Evolutionary conservation across 371 early-diverging fungal genomes (phyloP).

Genomic region (Mortierella sp.): DNA sequence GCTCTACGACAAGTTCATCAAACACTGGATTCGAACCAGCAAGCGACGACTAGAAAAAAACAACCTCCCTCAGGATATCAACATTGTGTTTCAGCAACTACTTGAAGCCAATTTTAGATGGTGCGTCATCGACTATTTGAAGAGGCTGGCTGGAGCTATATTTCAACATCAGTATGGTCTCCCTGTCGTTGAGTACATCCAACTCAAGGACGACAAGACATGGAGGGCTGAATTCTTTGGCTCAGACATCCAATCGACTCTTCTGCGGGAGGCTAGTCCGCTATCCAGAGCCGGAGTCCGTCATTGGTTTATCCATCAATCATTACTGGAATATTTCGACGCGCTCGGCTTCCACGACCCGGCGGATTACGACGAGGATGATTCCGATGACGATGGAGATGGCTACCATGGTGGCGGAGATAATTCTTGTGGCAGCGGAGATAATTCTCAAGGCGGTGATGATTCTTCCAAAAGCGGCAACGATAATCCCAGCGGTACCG

Average conservation of each 20-base stretch:
- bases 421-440: neutral
- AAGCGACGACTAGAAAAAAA: neutral
- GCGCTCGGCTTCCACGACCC: neutral
- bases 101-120: neutral
- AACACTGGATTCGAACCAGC: neutral
- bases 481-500: neutral
- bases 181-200: neutral
- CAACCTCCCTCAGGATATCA: neutral
- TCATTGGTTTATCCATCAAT: constrained; percentile 2
- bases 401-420: neutral
- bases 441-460: neutral
- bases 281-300: neutral
- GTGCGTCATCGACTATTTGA: neutral
- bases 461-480: neutral
- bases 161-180: neutral
- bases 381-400: neutral
- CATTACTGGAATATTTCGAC: neutral
- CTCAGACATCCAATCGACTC: neutral
- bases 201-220: neutral
- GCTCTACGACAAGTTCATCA: neutral
- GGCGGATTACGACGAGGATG: neutral
- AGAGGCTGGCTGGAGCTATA: neutral
- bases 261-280: neutral
- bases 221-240: constrained; percentile 4
- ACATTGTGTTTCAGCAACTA: neutral